These are phyloP conservation scores for Nicotiana obtusifolia DNA, from an alignment of 257 asterid species.

Conservation along the genomic window DNA sequence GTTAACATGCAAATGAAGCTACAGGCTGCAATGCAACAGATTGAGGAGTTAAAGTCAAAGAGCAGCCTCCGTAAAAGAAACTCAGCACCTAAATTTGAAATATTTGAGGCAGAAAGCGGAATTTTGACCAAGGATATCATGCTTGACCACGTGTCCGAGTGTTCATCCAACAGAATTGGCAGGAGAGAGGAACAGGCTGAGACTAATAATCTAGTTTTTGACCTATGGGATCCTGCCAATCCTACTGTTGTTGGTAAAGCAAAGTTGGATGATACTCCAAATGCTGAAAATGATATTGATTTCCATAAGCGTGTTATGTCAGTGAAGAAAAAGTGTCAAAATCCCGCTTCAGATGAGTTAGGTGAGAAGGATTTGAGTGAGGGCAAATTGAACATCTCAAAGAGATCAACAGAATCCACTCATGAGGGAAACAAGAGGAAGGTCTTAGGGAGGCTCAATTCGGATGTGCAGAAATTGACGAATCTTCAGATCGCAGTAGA, in stretches of 20 bases:
- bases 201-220: constrained; percentile 36
- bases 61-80: constrained; percentile 39
- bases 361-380: constrained; percentile 44
- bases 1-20: constrained; percentile 48
- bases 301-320: constrained; percentile 38
- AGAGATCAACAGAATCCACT: constrained; percentile 40
- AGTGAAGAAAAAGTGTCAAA: constrained; percentile 35
- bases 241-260: constrained; percentile 23
- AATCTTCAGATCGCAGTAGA: constrained; percentile 83
- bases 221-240: constrained; percentile 35
- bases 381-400: constrained; percentile 58
- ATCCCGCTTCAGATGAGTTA: constrained; percentile 27
- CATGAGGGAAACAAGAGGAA: constrained; percentile 71
- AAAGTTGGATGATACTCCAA: constrained; percentile 20
- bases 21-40: constrained; percentile 53
- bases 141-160: constrained; percentile 85
- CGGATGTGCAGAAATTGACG: constrained; percentile 77
- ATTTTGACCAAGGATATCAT: constrained; percentile 81
- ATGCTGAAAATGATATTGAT: constrained; percentile 20
- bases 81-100: constrained; percentile 47
- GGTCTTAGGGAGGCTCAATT: constrained; percentile 74
- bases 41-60: constrained; percentile 65
- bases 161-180: constrained; percentile 54
- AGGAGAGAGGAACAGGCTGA: constrained; percentile 44
- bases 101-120: constrained; percentile 55